Evolutionary conservation across 2,329 filamentous ascomycete genomes (phyloP), one percentile per base, ranked within the genome.

Genomic region (Lizonia empirigonia): DNA sequence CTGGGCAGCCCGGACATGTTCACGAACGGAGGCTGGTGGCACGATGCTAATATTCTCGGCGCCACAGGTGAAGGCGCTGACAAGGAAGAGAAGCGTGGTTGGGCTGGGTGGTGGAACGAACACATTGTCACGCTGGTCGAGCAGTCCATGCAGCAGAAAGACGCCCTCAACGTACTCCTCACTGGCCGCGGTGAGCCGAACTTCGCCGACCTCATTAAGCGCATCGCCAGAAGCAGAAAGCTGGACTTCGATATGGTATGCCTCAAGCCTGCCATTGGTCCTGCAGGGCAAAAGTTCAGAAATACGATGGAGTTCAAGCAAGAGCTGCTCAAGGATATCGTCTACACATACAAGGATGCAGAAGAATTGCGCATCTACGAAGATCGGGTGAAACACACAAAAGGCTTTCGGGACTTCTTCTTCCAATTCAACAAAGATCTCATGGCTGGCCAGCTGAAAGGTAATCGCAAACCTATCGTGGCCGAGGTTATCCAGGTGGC

Each of bases 51-150:
- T 57, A 92, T 99, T 56, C 85, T 99, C 19, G 85, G 88, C 9
- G 87, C 92, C 2, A 96, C 91, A 1, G 94, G 94, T 44, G 83
- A 91, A 50, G 94, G 94, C 13, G 71, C 87, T 5, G 90, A 90
- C 42, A 84, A 83, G 50, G 94, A 97, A 74, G 92, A 97, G 72
- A 78, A 82, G 33, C 85, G 86, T 19, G 92, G 84, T 8, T 99
- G 93, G 93, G 79, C 89, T 50, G 91, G 91, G 27, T 97, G 90
- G 89, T 99, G 94, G 94, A 97, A 97, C 68, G 93, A 97, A 69
- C 85, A 88, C 63, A 87, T 99, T 60, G 84, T 80, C 46, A 84
- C 91, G 63, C 82, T 97, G 23, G 91, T 95, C 32, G 81, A 83
- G 65, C 78, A 97, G 48, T 92, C 88, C 70, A 89, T 89, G 79